Percentiles rank a stretch among this genome's conserved stretches.
Evolutionary conservation across 2,329 filamentous ascomycete genomes (phyloP).

Genomic region (Fusarium sp.): DNA sequence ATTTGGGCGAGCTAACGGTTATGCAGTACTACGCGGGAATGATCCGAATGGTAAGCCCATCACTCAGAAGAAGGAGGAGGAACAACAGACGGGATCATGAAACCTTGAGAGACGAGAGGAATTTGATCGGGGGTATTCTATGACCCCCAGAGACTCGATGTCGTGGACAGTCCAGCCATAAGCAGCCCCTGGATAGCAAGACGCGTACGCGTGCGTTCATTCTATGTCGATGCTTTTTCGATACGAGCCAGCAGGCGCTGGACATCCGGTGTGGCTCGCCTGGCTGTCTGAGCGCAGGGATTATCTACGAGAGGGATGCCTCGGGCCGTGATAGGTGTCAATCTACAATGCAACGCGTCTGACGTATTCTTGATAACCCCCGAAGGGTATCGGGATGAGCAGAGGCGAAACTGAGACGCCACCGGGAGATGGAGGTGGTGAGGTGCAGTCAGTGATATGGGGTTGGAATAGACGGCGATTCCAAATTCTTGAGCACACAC

Average conservation of each 20-base stretch:
- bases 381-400: background rate
- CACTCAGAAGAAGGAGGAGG: constrained; percentile 40
- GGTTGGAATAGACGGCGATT: background rate
- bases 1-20: background rate
- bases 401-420: constrained; percentile 9
- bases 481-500: background rate
- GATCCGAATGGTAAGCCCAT: background rate
- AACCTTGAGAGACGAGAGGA: background rate
- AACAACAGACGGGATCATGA: no score
- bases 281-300: background rate
- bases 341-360: constrained; percentile 12
- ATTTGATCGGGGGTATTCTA: background rate
- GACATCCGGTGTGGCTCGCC: background rate
- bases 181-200: background rate
- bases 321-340: background rate
- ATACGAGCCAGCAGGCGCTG: background rate
- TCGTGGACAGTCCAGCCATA: no score
- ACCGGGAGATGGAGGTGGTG: constrained; percentile 1
- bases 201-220: background rate
- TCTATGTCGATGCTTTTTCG: background rate
- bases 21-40: constrained; percentile 52
- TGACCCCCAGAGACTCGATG: no score
- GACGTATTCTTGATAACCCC: constrained; percentile 4
- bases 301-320: background rate
- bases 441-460: background rate